Evolutionary conservation across 768 basidiomycete genomes (phyloP), one percentile per base, ranked within the genome.

Genomic region (Gyrodon lividus): DNA sequence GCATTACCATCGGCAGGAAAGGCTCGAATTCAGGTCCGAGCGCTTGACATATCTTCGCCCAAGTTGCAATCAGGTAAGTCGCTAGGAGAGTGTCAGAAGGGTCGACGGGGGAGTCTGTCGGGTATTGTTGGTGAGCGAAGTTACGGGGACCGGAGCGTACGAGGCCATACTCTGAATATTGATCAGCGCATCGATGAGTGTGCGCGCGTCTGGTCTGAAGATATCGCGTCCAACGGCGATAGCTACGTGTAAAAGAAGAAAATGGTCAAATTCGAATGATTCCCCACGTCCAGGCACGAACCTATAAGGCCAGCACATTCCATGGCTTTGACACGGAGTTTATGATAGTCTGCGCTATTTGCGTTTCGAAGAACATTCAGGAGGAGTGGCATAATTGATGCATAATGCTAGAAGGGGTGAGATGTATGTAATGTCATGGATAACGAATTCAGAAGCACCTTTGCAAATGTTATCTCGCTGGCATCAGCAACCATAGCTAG

Each of bases 401-500:
- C 62, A 61, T 92, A 92, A 66, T 89, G 84, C 86, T 91, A 55
- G 10, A 13, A 39, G 16, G 46, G 2, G 12, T 57, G 44, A 55
- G 26, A 65, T 8, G 41, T 44, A n/a, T 31, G 45, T 42, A 39
- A 34, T 0, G 39, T 38, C 44, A 22, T 12, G 20, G 26, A 43
- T 7, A 43, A 44, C 55, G 6, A 43, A 14, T 5, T 38, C 13
- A 54, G 43, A 61, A 70, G 2, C 53, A 83, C 89, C 77, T 87
- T 87, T 7, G 75, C 80, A 64, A 95, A 94, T 2, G 83, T 86
- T 1, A 70, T 71, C 68, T 91, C 89, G 57, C 90, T 90, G 0
- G 86, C 87, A 65, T 92, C 87, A 0, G 92, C 91, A 1, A 94
- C 87, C 84, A 92, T 92, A 3, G 92, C 91, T 26, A 95, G 70